Conservation (phyloP, 345 rosid genomes). For the Lumnitzera racemosa region DNA sequence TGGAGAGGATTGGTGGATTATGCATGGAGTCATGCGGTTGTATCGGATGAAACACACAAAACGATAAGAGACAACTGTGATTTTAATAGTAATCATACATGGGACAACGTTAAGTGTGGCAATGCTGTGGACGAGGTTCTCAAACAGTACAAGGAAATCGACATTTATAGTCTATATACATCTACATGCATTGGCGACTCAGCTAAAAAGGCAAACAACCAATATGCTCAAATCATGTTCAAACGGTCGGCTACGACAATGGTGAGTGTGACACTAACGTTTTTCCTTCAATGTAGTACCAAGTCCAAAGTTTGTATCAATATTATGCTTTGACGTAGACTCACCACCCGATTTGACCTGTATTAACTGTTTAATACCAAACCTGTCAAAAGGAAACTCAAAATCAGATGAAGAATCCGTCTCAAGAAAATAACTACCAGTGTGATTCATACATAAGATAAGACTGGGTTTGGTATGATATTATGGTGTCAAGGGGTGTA, state of each 20-base stretch:
- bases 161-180: conserved; percentile 77
- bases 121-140: conserved; percentile 52
- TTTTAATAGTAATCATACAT: conserved; percentile 50
- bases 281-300: too few relatives aligned
- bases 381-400: too few relatives aligned
- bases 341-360: too few relatives aligned
- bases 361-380: too few relatives aligned
- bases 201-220: conserved; percentile 18
- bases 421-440: too few relatives aligned
- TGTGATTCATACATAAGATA: too few relatives aligned
- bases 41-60: conserved; percentile 74
- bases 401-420: too few relatives aligned
- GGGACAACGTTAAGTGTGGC: conserved; percentile 48
- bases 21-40: conserved; percentile 93
- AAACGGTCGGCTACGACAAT: conserved; percentile 45
- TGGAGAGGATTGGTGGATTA: conserved; percentile 82
- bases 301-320: too few relatives aligned
- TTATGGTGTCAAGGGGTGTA: too few relatives aligned
- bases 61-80: conserved; percentile 44
- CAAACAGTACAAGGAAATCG: conserved; percentile 63
- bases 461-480: too few relatives aligned
- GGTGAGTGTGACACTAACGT: not conserved
- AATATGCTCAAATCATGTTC: conserved; percentile 24
- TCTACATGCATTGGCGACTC: conserved; percentile 42
- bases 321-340: too few relatives aligned